These are phyloP conservation scores for Alternaria atra DNA, from an alignment of 2,329 filamentous ascomycete genomes.

Conservation along the genomic window DNA sequence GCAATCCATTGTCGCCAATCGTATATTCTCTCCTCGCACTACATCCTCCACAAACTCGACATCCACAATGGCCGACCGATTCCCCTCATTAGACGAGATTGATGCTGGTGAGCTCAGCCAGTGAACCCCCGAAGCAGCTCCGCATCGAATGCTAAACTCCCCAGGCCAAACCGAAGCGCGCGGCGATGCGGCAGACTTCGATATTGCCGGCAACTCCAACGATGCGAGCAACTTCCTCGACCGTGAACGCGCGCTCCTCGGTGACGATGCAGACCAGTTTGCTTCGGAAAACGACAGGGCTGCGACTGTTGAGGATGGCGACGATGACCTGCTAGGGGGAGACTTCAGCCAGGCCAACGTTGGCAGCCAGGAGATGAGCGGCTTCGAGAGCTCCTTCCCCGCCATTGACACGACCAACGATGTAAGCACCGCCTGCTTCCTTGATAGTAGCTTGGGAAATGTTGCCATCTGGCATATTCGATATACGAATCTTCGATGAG, in stretches of 20 bases:
- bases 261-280: conserved; percentile 94
- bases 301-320: conserved; percentile 68
- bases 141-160: conserved; percentile 33
- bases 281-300: conserved; percentile 75
- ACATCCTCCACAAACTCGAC: conserved; percentile 5
- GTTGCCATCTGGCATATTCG: neutral
- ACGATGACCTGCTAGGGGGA: conserved; percentile 76
- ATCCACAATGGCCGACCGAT: conserved; percentile 59
- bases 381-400: conserved; percentile 91
- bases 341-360: conserved; percentile 56
- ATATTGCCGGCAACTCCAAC: conserved; percentile 63
- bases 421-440: conserved; percentile 58
- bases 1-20: conserved; percentile 30
- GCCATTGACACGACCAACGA: conserved; percentile 79
- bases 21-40: conserved; percentile 2
- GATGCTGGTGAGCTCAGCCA: conserved; percentile 57
- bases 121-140: conserved; percentile 30
- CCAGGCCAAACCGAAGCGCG: conserved; percentile 74
- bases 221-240: conserved; percentile 86
- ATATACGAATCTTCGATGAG: neutral
- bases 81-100: conserved; percentile 63
- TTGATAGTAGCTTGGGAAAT: neutral
- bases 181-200: conserved; percentile 57
- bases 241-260: conserved; percentile 87
- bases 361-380: conserved; percentile 59